Percentiles rank a stretch among this genome's conserved stretches.
Evolutionary conservation across 148 eudicot genomes (phyloP).

Genomic region (Rhododendron griersonianum): DNA sequence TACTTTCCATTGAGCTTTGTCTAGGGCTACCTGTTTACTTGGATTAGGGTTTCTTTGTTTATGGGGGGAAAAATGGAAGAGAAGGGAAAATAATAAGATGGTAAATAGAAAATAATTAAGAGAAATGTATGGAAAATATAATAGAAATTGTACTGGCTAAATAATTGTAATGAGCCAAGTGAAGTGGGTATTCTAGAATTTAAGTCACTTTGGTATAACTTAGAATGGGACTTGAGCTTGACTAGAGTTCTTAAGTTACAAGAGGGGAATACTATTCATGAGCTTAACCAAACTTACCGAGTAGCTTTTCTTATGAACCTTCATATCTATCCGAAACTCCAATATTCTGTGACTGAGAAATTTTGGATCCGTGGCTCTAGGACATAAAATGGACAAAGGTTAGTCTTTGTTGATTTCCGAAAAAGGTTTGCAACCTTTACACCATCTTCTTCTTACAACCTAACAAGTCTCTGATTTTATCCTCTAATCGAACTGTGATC

Average conservation of each 20-base stretch:
- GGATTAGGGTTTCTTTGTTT: background rate
- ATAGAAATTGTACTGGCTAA: background rate
- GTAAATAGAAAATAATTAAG: background rate
- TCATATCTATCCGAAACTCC: background rate
- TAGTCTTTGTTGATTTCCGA: background rate
- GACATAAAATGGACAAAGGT: background rate
- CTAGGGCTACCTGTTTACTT: too few relatives aligned
- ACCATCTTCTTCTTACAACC: background rate
- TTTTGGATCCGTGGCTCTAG: background rate
- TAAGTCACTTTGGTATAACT: background rate
- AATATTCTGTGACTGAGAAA: background rate
- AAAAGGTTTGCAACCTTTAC: background rate
- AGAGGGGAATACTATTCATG: background rate
- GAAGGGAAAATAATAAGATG: background rate
- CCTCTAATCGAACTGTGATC: background rate
- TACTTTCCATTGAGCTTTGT: too few relatives aligned
- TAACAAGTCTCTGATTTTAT: background rate
- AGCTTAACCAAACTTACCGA: background rate
- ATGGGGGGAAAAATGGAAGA: background rate
- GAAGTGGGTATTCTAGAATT: background rate
- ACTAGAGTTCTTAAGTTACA: background rate
- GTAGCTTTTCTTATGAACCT: background rate
- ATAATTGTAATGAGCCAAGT: background rate
- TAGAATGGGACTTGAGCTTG: background rate
- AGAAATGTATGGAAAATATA: background rate